Conservation (phyloP, 1,284 basidiomycete species). For the Inonotus obliquus region DNA sequence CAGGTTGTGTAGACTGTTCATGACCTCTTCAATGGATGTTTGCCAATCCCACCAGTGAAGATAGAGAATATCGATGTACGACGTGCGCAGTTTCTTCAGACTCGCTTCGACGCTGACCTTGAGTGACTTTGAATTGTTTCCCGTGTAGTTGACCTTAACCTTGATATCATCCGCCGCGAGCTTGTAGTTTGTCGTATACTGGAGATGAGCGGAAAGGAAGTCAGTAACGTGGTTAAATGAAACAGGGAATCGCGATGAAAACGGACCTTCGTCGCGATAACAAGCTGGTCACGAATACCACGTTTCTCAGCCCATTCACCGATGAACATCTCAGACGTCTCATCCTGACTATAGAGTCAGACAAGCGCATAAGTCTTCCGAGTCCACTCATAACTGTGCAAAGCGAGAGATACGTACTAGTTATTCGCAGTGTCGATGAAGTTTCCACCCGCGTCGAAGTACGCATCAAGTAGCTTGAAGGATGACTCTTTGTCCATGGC, state of each 20-base stretch:
- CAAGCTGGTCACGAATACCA: slow-evolving; percentile 38
- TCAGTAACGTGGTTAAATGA: not conserved
- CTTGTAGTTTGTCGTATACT: slow-evolving; percentile 35
- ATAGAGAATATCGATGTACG: slow-evolving; percentile 51
- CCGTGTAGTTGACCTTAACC: slow-evolving; percentile 40
- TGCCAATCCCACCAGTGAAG: slow-evolving; percentile 52
- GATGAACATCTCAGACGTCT: slow-evolving; percentile 30
- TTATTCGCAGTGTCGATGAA: slow-evolving; percentile 32
- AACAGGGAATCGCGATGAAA: not conserved
- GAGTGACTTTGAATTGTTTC: slow-evolving; percentile 45
- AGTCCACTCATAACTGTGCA: too few relatives aligned
- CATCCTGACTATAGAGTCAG: slow-evolving; percentile 25
- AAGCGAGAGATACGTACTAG: slow-evolving; percentile 25
- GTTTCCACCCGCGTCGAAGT: slow-evolving; percentile 33
- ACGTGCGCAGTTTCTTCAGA: slow-evolving; percentile 52
- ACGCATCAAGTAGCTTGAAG: slow-evolving; percentile 39
- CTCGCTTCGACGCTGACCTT: slow-evolving; percentile 41
- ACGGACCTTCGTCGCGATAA: slow-evolving; percentile 39
- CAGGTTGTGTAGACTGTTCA: slow-evolving; percentile 44
- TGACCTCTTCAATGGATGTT: slow-evolving; percentile 51
- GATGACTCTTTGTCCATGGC: slow-evolving; percentile 34
- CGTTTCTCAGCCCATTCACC: slow-evolving; percentile 41
- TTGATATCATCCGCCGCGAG: slow-evolving; percentile 22
- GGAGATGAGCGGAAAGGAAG: slow-evolving; percentile 4
- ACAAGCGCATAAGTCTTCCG: not conserved